Evolutionary conservation across 2,329 filamentous ascomycete species (phyloP), one percentile per base, ranked within the genome.

Genomic region (Colletotrichum australisinense): DNA sequence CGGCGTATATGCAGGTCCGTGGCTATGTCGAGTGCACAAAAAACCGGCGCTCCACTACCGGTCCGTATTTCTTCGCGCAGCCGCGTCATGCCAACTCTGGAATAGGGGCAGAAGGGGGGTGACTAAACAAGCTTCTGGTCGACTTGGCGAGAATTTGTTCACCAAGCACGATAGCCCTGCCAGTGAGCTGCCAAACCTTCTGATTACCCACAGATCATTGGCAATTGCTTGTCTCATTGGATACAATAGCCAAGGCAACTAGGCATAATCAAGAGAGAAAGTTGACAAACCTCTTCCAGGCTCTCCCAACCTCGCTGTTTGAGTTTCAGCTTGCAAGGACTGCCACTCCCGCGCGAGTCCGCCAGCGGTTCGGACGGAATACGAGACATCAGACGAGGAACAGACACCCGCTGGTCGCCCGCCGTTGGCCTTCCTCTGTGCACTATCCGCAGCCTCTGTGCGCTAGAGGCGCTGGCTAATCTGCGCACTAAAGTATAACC

Each of bases 351-450:
- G 19, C 19, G 70, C 70, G 24, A 49, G 14, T 24, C 55, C 46
- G 55, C n/a, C 55, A 56, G 32, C 67, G 26, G 70, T 73, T 73
- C 66, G 70, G 67, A 73, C 22, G 70, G 67, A 60, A 73, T 65
- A 70, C 67, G 67, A 58, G 42, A 70, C 70, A 73, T 73, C 70
- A 70, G 67, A 73, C 60, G 70, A 70, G 56, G 38, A 22, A 64
- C 8, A 14, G 52, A 22, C 30, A 24, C 14, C n/a, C 52, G 67
- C 66, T 42, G 38, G 38, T 14, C 38, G 38, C 26, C 57, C 38
- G 38, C 26, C 57, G 26, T 68, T 26, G 22, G 42, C 42, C 19
- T 42, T 70, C 42, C 32, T 60, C 70, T 55, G 53, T 64, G 69
- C 69, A 12, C 64, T 30, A 49, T 19, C 66, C 66, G 49, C 49